Base-by-base conservation (phyloP, 73 alveolate genomes). In the Blepharisma japonicum region DNA sequence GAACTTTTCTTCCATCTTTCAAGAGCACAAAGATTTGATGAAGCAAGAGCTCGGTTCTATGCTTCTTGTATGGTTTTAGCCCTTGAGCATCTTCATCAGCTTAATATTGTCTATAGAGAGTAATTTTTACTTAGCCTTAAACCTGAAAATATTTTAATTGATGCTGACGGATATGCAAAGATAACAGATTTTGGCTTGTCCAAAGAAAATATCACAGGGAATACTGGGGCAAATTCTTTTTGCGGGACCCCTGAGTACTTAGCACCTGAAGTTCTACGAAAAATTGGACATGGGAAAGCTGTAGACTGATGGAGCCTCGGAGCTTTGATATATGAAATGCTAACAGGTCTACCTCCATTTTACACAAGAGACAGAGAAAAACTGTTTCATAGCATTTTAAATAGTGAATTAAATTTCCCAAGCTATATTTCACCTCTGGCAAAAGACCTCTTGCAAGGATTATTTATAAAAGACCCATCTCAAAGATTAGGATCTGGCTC, bases 151-250 rank as follows among this genome's bases (percentile, higher is more conserved):
- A 86, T 92, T 6, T 86, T 92, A 11, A 90, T 92, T 77, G 98
- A 92, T 87, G 88, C 83, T 68, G 87, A 85, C 68, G 98, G 98
- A 0, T 92, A 92, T 90, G 96, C 91, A 38, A 86, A 81, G 89
- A 80, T 92, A 51, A 86, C 98, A 8, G 98, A 93, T 78, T 93
- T 93, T 71, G 98, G 98, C 50, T 82, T 92, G 91, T 94, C 96
- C 8, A 90, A 91, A 70, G 21, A 53, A 20, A 14, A 14, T 20
- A 14, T 53, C 67, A 53, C 67, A 53, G 67, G 67, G 4, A 20
- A 53, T 2, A 53, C n/a, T 14, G 23, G 23, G 23, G 67, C 67
- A 11, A 14, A 14, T 53, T 53, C 67, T 4, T 53, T 53, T 53
- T 53, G 67, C 4, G 67, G 67, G 87, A 79, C 89, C 51, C 84